Percentiles rank a stretch among this genome's conserved stretches.
Evolutionary conservation across 2,329 filamentous ascomycete genomes (phyloP).

Genomic region (Bipolaris bicolor): DNA sequence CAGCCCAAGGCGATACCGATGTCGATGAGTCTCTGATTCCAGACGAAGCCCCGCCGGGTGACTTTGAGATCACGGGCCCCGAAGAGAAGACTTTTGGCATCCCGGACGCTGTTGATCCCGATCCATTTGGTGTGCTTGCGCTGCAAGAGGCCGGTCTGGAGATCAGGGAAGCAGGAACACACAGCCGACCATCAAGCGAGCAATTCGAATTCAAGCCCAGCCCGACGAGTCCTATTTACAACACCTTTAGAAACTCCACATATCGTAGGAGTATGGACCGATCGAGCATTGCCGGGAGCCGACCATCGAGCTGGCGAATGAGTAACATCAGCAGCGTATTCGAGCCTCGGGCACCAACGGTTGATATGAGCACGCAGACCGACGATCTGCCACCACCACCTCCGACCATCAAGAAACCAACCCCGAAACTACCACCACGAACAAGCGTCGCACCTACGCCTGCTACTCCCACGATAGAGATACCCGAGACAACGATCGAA

Average conservation of each 20-base stretch:
- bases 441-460: constrained; percentile 25
- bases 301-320: constrained; percentile 72
- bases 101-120: constrained; percentile 79
- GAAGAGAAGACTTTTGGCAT: constrained; percentile 72
- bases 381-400: constrained; percentile 31
- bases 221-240: constrained; percentile 73
- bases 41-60: constrained; percentile 75
- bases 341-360: constrained; percentile 67
- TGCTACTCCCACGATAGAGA: constrained; percentile 40
- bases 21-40: constrained; percentile 73
- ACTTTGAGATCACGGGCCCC: constrained; percentile 63
- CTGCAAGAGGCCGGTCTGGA: constrained; percentile 89
- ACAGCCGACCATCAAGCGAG: constrained; percentile 73
- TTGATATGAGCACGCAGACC: constrained; percentile 38
- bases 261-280: constrained; percentile 74
- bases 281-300: constrained; percentile 59
- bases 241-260: constrained; percentile 63
- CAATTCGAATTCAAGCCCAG: constrained; percentile 82
- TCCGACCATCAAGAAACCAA: constrained; percentile 24
- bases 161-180: constrained; percentile 86
- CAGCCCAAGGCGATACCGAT: constrained; percentile 81
- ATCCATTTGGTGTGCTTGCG: constrained; percentile 89
- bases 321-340: constrained; percentile 69
- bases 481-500: constrained; percentile 41
- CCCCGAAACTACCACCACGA: constrained; percentile 36